Percentiles rank a stretch among this genome's conserved stretches.
Evolutionary conservation across 1,139 yeast genomes (phyloP).

Genomic region (Pichia norvegensis): DNA sequence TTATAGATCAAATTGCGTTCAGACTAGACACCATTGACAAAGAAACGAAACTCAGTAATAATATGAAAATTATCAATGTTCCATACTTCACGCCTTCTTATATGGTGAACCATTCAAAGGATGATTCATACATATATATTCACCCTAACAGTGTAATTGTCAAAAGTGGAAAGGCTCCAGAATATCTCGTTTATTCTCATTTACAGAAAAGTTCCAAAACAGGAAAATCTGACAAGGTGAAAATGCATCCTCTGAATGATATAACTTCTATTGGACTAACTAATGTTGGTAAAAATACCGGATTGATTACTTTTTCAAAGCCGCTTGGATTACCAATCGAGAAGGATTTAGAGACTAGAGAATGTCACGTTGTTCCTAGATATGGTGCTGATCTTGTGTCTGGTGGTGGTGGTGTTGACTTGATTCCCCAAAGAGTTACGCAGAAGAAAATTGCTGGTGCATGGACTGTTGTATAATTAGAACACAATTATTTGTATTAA

Average conservation of each 20-base stretch:
- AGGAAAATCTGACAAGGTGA: conserved; percentile 33
- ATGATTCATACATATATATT: conserved; percentile 56
- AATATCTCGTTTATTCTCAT: conserved; percentile 63
- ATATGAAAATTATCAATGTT: conserved; percentile 49
- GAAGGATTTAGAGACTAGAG: conserved; percentile 44
- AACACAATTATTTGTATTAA: neutral
- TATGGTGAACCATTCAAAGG: conserved; percentile 28
- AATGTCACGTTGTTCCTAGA: conserved; percentile 85
- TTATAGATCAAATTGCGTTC: conserved; percentile 81
- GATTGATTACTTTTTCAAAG: conserved; percentile 74
- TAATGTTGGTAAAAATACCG: conserved; percentile 66
- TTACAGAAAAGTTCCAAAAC: conserved; percentile 34
- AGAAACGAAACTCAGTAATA: conserved; percentile 52
- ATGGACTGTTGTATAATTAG: conserved; percentile 42
- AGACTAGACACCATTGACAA: conserved; percentile 71
- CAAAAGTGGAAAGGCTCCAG: conserved; percentile 53
- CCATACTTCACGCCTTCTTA: conserved; percentile 66
- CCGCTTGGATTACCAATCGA: conserved; percentile 77
- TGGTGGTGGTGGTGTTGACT: conserved; percentile 85
- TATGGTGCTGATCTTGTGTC: conserved; percentile 74
- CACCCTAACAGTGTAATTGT: conserved; percentile 69
- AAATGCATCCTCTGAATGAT: conserved; percentile 74
- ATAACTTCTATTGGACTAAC: conserved; percentile 68
- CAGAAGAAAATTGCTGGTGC: conserved; percentile 57
- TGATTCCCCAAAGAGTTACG: conserved; percentile 72